These are phyloP conservation scores for Eutypella sp. DNA, from an alignment of 2,329 filamentous ascomycete genomes.

Conservation along the genomic window DNA sequence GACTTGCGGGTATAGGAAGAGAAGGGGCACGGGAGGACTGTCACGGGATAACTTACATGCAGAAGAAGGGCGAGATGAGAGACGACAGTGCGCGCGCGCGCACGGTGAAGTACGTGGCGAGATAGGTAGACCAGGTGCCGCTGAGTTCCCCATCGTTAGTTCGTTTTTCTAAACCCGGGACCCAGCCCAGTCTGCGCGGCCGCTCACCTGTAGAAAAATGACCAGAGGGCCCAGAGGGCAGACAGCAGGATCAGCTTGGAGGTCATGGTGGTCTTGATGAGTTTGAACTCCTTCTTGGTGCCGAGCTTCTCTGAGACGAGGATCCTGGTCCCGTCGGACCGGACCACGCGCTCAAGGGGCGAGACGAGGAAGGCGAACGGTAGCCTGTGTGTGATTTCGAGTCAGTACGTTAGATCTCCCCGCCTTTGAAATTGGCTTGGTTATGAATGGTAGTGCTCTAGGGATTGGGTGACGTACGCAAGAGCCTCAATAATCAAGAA, in stretches of 20 bases:
- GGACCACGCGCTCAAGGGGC: slow-evolving; percentile 39
- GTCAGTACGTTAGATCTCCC: background rate
- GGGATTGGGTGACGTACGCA: slow-evolving; percentile 28
- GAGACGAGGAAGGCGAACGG: slow-evolving; percentile 42
- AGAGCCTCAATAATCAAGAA: slow-evolving; percentile 43
- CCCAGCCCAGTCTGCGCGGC: no score
- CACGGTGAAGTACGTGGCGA: slow-evolving; percentile 39
- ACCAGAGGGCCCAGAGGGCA: slow-evolving; percentile 39
- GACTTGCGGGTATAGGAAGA: no score
- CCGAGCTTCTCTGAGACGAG: slow-evolving; percentile 34
- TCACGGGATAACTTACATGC: slow-evolving; percentile 30
- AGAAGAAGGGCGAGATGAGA: slow-evolving; percentile 43
- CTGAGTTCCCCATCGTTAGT: no score
- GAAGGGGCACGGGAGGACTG: no score
- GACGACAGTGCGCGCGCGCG: slow-evolving; percentile 39
- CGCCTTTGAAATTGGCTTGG: no score
- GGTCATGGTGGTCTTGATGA: slow-evolving; percentile 32
- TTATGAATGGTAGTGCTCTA: background rate
- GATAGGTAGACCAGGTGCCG: slow-evolving; percentile 41
- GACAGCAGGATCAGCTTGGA: slow-evolving; percentile 35
- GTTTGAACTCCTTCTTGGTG: slow-evolving; percentile 35
- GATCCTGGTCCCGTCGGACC: slow-evolving; percentile 39
- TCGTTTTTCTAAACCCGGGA: no score
- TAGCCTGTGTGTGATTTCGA: slow-evolving; percentile 24
- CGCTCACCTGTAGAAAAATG: slow-evolving; percentile 36